Evolutionary conservation across 176 grass and related monocot genomes (phyloP), one percentile per base, ranked within the genome.

Genomic region (Calamus simplicifolius): DNA sequence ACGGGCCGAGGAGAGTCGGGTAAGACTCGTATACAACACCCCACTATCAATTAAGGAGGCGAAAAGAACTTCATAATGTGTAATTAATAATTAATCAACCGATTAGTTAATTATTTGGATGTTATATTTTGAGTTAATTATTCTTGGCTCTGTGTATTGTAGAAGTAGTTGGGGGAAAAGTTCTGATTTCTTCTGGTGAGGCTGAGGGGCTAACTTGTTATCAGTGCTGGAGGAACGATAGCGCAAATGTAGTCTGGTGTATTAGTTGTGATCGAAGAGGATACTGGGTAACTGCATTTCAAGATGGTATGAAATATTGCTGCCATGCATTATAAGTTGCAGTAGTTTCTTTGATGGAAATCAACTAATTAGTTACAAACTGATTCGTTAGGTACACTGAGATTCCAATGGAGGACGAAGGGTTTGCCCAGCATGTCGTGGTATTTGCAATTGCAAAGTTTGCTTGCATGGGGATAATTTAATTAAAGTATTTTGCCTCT

Each of bases 371-470:
- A 5, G 29, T 31, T 58, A 19, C n/a, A 66, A 56, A 19, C 48
- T 61, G 2, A n/a, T 68, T 49, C 67, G 18, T 58, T 74, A 97
- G 93, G 84, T 91, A 97, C 73, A 77, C 86, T 29, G 87, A 97
- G 66, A 88, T 91, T 72, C 75, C 84, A 4, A 43, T 80, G 19
- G 83, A 97, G 56, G 83, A 91, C 85, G 55, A 60, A 79, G 88
- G 59, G 84, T 91, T 73, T 97, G 93, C 61, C n/a, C 93, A 10
- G 93, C 87, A 56, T 97, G 93, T 64, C 93, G 93, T 65, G 93
- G 93, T 59, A 91, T 97, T 75, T 97, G 93, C 76, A 97, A 82
- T 48, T 97, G 93, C 63, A 81, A 62, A 80, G 58, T 65, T 78
- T 98, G 93, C 59, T 85, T 88, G 65, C 93, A 79, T 49, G 93